Evolutionary conservation across 257 asterid genomes (phyloP).

Genomic region (Primulina huaijiensis): DNA sequence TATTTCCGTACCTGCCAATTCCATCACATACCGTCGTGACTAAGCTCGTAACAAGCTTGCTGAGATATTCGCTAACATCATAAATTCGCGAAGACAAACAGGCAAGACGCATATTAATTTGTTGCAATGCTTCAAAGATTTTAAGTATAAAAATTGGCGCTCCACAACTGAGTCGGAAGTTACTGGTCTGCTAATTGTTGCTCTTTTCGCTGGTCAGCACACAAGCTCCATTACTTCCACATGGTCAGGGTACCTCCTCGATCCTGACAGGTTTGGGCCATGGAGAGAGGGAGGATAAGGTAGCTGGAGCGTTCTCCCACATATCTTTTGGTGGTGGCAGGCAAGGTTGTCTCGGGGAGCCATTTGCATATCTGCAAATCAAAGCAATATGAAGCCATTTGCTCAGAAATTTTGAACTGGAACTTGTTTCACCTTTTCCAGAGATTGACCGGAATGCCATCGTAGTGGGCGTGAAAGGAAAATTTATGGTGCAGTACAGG

Average conservation of each 20-base stretch:
- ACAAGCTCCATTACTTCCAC: conserved; percentile 95
- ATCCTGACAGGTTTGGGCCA: conserved; percentile 80
- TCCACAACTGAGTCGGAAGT: conserved; percentile 70
- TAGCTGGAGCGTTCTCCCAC: conserved; percentile 85
- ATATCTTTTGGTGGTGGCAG: conserved; percentile 95
- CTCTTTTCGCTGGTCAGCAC: conserved; percentile 97
- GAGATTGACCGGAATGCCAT: conserved; percentile 63
- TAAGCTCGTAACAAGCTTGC: conserved; percentile 86
- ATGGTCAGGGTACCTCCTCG: conserved; percentile 95
- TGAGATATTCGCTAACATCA: conserved; percentile 61
- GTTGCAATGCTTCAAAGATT: conserved; percentile 89
- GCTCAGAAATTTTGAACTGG: conserved; percentile 78
- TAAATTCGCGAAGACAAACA: conserved; percentile 60
- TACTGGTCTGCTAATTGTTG: conserved; percentile 90
- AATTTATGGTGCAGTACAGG: conserved; percentile 54
- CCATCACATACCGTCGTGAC: conserved; percentile 93
- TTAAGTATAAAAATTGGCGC: conserved; percentile 91
- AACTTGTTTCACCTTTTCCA: conserved; percentile 52
- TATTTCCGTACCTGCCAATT: conserved; percentile 86
- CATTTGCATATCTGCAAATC: conserved; percentile 90
- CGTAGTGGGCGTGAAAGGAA: conserved; percentile 62
- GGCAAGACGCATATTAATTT: conserved; percentile 64
- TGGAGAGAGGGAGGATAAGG: conserved; percentile 96
- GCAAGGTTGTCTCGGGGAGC: conserved; percentile 95
- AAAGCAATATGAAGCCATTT: conserved; percentile 96